A percentile compares a stretch with the other conserved stretches of the same genome.
Evolutionary conservation across 177 flowering plant genomes (phyloP).

Genomic region (Tripterygium wilfordii): DNA sequence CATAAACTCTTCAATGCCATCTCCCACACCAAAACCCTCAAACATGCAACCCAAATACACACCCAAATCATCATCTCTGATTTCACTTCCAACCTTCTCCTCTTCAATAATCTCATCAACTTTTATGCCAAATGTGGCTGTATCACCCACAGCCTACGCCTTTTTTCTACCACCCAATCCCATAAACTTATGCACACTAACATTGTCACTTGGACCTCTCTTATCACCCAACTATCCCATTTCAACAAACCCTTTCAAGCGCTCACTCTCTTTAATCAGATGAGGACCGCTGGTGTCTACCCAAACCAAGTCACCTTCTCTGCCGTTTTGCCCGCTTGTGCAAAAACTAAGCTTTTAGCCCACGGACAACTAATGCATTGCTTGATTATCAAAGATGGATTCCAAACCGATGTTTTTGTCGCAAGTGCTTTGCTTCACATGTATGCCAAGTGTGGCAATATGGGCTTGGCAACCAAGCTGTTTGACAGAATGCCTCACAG

Average conservation of each 20-base stretch:
- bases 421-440: constrained; percentile 49
- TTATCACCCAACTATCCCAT: constrained; percentile 45
- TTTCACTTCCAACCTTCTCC: constrained; percentile 26
- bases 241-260: constrained; percentile 29
- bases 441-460: constrained; percentile 43
- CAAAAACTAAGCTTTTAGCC: constrained; percentile 5
- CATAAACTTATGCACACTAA: constrained; percentile 16
- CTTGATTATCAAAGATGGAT: constrained; percentile 41
- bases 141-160: constrained; percentile 19
- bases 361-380: constrained; percentile 49
- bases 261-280: constrained; percentile 29
- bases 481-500: constrained; percentile 60
- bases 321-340: constrained; percentile 49
- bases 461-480: constrained; percentile 32
- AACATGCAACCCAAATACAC: constrained; percentile 50
- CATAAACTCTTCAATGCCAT: constrained; percentile 33
- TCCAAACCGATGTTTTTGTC: constrained; percentile 37
- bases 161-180: constrained; percentile 22
- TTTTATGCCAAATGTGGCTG: constrained; percentile 44
- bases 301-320: constrained; percentile 63
- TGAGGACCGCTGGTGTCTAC: constrained; percentile 34
- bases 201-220: constrained; percentile 52
- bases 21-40: constrained; percentile 14
- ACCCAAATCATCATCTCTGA: constrained; percentile 40
- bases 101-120: constrained; percentile 49